Percentiles rank a stretch among this genome's conserved stretches.
These are phyloP conservation scores for Hypoxylon perforatum DNA, from an alignment of 495 filamentous ascomycete genomes.

Conservation along the genomic window DNA sequence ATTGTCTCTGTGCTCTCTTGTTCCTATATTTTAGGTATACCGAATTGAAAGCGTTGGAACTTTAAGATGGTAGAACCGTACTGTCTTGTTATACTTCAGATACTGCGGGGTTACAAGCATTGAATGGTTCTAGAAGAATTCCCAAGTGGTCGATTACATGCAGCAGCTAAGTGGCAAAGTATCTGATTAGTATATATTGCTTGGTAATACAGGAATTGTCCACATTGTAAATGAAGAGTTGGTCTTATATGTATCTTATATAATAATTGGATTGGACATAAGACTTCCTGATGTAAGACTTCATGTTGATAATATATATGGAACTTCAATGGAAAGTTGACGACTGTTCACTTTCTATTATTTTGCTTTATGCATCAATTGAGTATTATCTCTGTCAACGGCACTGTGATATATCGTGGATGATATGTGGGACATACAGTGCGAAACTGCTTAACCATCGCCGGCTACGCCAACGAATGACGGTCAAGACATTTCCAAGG, in stretches of 20 bases:
- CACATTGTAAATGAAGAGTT: too few species aligned
- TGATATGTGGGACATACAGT: background rate
- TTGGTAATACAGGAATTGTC: background rate
- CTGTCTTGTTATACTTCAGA: background rate
- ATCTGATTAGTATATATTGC: too few species aligned
- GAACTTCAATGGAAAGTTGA: too few species aligned
- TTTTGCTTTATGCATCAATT: conserved; percentile 14
- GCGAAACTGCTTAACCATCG: background rate
- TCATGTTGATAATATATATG: too few species aligned
- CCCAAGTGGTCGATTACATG: background rate
- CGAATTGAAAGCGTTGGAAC: too few species aligned
- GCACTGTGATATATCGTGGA: too few species aligned
- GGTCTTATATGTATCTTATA: too few species aligned
- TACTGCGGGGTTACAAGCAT: conserved; percentile 16
- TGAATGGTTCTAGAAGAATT: conserved; percentile 1
- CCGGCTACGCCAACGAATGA: conserved; percentile 29
- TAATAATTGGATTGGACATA: too few species aligned
- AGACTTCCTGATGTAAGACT: too few species aligned
- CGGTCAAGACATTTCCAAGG: conserved; percentile 37
- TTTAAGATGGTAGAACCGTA: too few species aligned
- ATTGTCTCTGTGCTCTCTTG: conserved; percentile 19
- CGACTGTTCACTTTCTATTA: background rate
- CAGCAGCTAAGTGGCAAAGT: too few species aligned
- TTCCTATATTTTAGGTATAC: too few species aligned
- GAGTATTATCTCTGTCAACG: background rate